phyloP scores from a whole-genome alignment of 2,329 filamentous ascomycete genomes.

The Beauveria varroae region DNA sequence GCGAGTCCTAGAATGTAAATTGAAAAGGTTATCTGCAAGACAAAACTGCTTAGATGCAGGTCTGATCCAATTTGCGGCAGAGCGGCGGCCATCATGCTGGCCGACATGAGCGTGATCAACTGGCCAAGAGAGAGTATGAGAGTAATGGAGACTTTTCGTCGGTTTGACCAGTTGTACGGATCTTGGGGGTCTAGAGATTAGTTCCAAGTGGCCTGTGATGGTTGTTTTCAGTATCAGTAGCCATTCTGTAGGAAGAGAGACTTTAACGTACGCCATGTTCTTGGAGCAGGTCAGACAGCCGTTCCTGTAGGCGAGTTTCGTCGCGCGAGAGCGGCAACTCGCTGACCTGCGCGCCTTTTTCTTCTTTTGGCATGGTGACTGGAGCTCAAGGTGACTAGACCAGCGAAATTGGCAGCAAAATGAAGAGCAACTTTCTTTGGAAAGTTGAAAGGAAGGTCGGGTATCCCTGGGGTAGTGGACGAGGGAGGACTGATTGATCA shows the following conservation, averaged over 20 bases:
- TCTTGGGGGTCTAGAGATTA: slow-evolving; percentile 48
- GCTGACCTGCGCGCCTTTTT: neutral
- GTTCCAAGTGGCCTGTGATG: slow-evolving; percentile 39
- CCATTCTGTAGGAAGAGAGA: no score
- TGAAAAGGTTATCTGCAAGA: slow-evolving; percentile 25
- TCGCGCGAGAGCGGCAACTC: neutral
- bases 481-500: no score
- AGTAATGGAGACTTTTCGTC: slow-evolving; percentile 17
- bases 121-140: slow-evolving; percentile 25
- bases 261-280: neutral
- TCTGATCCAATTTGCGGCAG: slow-evolving; percentile 25
- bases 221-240: no score
- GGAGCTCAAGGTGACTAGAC: neutral
- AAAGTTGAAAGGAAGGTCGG: no score
- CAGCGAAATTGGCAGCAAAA: no score
- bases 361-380: neutral
- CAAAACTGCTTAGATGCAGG: slow-evolving; percentile 18
- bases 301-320: neutral
- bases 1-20: slow-evolving; percentile 28
- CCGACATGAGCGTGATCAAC: slow-evolving; percentile 28
- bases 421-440: no score
- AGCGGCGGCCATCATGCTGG: slow-evolving; percentile 28
- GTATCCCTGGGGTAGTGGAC: no score
- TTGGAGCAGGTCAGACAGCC: neutral
- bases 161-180: slow-evolving; percentile 54